Evolutionary conservation across 768 basidiomycete genomes (phyloP).

Genomic region (Infundibulicybe gibba): DNA sequence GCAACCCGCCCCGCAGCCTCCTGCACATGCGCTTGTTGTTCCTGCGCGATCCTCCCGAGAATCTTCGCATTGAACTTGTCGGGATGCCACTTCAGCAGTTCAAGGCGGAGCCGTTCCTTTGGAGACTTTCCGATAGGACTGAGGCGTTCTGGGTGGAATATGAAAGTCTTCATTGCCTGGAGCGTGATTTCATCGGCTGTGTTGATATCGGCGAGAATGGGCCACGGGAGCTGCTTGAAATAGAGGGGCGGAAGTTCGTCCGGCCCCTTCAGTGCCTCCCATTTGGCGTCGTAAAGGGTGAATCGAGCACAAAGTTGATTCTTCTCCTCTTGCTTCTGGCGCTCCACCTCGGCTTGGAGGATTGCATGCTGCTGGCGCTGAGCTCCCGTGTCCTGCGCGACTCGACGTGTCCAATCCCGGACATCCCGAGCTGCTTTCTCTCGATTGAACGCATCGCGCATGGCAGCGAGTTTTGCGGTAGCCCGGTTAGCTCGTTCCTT

Average conservation of each 20-base stretch:
- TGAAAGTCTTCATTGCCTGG: conserved; percentile 31
- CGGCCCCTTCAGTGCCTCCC: conserved; percentile 26
- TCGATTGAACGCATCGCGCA: neutral
- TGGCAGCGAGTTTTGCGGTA: neutral
- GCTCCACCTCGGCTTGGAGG: neutral
- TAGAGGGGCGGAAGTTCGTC: conserved; percentile 9
- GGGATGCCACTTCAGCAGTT: conserved; percentile 52
- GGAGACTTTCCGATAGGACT: conserved; percentile 22
- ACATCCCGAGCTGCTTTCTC: neutral
- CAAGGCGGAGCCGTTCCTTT: conserved; percentile 34
- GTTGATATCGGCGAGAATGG: conserved; percentile 20
- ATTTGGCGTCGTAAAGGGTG: conserved; percentile 16
- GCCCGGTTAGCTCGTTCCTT: no score
- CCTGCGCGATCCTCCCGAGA: conserved; percentile 25
- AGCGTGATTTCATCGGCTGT: conserved; percentile 28
- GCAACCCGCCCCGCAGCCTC: conserved; percentile 35
- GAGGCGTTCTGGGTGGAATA: conserved; percentile 30
- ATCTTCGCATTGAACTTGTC: conserved; percentile 44
- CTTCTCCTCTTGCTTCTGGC: neutral
- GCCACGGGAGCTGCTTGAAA: conserved; percentile 42
- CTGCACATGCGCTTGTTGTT: conserved; percentile 26
- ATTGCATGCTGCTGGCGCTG: no score
- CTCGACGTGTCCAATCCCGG: neutral
- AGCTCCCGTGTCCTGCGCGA: neutral
- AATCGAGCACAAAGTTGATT: neutral